Conservation (phyloP, 108 stramenopile species). For the Cyclotella sp. region DNA sequence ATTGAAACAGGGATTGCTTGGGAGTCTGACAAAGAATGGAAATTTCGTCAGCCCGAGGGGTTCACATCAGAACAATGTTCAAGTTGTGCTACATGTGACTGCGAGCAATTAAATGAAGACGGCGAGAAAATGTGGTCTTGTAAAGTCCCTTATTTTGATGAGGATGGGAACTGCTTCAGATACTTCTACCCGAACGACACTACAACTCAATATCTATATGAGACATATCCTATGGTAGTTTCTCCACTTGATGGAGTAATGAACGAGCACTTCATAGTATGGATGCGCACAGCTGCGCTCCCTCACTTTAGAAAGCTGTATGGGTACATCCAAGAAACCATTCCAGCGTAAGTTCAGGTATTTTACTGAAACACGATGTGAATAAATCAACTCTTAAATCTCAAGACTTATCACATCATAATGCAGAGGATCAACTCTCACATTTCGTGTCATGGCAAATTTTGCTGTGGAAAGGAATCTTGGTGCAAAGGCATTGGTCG, state of each 20-base stretch:
- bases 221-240: slow-evolving; percentile 83
- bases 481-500: slow-evolving; percentile 88
- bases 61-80: slow-evolving; percentile 66
- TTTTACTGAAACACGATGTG: not conserved
- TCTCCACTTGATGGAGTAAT: slow-evolving; percentile 91
- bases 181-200: slow-evolving; percentile 92
- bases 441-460: slow-evolving; percentile 84
- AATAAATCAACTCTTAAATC: not conserved
- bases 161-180: slow-evolving; percentile 71
- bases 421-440: slow-evolving; percentile 46
- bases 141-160: slow-evolving; percentile 54
- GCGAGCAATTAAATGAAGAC: slow-evolving; percentile 43
- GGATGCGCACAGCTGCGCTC: slow-evolving; percentile 97
- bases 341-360: slow-evolving; percentile 62
- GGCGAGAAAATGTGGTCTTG: slow-evolving; percentile 62
- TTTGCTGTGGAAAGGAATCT: slow-evolving; percentile 87
- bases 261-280: slow-evolving; percentile 98
- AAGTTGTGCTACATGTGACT: slow-evolving; percentile 66
- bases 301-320: slow-evolving; percentile 97
- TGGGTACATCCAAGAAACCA: slow-evolving; percentile 88
- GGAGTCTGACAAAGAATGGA: slow-evolving; percentile 90
- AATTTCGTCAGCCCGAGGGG: slow-evolving; percentile 85
- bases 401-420: not conserved
- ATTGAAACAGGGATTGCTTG: slow-evolving; percentile 95
- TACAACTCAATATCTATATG: slow-evolving; percentile 85